A percentile compares a stretch with the other conserved stretches of the same genome.
Evolutionary conservation across 2,329 filamentous ascomycete species (phyloP).

Genomic region (Didymella sp.): DNA sequence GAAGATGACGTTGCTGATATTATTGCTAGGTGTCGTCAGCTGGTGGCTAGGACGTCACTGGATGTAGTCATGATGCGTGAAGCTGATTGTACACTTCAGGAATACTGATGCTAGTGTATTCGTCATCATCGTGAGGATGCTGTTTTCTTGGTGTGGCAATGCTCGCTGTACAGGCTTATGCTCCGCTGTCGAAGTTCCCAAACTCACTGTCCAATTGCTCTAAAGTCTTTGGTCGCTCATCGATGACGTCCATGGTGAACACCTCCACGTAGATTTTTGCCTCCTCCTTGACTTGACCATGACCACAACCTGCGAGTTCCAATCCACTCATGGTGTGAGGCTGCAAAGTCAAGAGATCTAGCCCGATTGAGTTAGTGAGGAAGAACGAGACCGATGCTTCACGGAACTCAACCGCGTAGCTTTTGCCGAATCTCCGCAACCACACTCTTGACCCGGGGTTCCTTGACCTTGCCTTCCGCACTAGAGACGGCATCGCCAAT

Average conservation of each 20-base stretch:
- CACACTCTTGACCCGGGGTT: conserved; percentile 67
- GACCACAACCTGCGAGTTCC: background rate
- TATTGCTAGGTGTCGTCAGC: background rate
- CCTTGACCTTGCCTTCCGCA: conserved; percentile 62
- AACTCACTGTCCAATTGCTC: background rate
- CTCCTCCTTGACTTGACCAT: background rate
- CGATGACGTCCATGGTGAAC: background rate
- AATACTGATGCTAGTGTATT: conserved; percentile 2
- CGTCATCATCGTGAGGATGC: conserved; percentile 1
- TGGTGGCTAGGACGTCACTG: background rate
- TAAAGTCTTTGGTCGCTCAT: background rate
- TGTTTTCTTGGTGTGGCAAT: background rate
- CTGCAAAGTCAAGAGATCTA: background rate
- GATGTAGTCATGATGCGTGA: background rate
- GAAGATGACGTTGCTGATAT: conserved; percentile 1
- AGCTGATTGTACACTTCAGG: background rate
- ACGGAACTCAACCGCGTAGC: conserved; percentile 39
- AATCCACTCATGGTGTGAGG: background rate
- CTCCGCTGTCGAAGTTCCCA: background rate
- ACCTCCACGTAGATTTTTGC: background rate
- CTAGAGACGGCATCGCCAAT: conserved; percentile 56
- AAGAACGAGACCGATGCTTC: background rate
- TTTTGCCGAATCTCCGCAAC: conserved; percentile 65
- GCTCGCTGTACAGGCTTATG: conserved; percentile 14
- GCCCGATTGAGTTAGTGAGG: background rate